Percentiles rank a stretch among this genome's conserved stretches.
Conservation (phyloP, 129 eudicot species). For the Flaveria sonorensis region DNA sequence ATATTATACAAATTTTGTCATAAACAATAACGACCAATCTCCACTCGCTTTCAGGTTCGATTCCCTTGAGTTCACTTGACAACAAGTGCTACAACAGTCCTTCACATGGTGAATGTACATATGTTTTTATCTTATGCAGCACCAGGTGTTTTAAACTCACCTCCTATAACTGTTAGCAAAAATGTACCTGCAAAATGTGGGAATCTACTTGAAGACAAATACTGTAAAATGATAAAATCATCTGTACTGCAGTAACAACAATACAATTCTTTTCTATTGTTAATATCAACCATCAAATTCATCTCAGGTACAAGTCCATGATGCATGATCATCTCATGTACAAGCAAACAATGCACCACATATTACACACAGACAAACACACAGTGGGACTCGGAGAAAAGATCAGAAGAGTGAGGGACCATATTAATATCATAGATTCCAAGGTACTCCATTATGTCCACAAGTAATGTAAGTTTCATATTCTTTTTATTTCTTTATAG, state of each 20-base stretch:
- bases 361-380: conserved; percentile 37
- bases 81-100: background rate
- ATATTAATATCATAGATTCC: conserved; percentile 40
- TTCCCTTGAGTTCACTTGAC: background rate
- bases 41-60: conserved; percentile 6
- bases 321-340: conserved; percentile 27
- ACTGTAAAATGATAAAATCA: conserved; percentile 22
- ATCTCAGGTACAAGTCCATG: conserved; percentile 18
- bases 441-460: conserved; percentile 36
- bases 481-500: background rate
- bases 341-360: conserved; percentile 26
- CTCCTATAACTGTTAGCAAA: conserved; percentile 25
- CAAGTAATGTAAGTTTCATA: conserved; percentile 33
- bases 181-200: conserved; percentile 22
- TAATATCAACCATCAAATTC: conserved; percentile 6
- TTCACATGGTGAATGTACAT: too few species aligned
- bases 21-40: conserved; percentile 16
- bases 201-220: conserved; percentile 37
- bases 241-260: conserved; percentile 11
- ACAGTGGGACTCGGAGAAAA: conserved; percentile 35
- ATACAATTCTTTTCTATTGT: conserved; percentile 22
- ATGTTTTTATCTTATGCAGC: too few species aligned
- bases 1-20: conserved; percentile 3
- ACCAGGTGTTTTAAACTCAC: conserved; percentile 30
- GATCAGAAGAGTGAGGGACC: conserved; percentile 38